Conservation (phyloP, 129 eudicot genomes). For the Sambucus nigra region DNA sequence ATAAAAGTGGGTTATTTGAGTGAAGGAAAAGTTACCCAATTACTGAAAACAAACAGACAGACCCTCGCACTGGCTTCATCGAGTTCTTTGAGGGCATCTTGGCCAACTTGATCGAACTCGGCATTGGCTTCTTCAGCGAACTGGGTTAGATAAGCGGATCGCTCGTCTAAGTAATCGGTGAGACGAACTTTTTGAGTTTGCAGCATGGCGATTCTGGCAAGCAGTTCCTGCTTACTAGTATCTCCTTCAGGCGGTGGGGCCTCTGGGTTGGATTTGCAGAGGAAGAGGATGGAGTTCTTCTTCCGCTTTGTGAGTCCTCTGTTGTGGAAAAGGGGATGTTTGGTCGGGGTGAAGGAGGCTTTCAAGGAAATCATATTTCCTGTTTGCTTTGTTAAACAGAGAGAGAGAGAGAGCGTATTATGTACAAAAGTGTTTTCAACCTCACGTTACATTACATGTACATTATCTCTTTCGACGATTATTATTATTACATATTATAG, state of each 20-base stretch:
- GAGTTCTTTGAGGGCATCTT: slow-evolving; percentile 69
- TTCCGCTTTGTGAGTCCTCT: slow-evolving; percentile 22
- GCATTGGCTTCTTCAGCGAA: slow-evolving; percentile 81
- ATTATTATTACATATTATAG: background rate
- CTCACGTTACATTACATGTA: slow-evolving; percentile 10
- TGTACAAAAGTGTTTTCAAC: slow-evolving; percentile 14
- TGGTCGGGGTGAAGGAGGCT: slow-evolving; percentile 39
- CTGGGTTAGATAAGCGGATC: slow-evolving; percentile 65
- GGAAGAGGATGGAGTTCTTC: slow-evolving; percentile 16
- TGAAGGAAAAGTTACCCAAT: background rate
- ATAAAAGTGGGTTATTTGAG: slow-evolving; percentile 9
- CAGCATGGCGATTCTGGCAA: slow-evolving; percentile 74
- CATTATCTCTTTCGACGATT: slow-evolving; percentile 11
- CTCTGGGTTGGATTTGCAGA: slow-evolving; percentile 44
- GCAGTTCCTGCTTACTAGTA: slow-evolving; percentile 49
- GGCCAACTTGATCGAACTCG: slow-evolving; percentile 72
- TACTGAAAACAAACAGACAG: slow-evolving; percentile 14
- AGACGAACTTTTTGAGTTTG: slow-evolving; percentile 87
- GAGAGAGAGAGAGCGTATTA: slow-evolving; percentile 6
- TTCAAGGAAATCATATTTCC: slow-evolving; percentile 48
- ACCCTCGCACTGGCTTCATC: slow-evolving; percentile 89
- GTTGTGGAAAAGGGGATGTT: slow-evolving; percentile 26
- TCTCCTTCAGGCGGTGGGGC: slow-evolving; percentile 50
- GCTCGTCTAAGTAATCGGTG: slow-evolving; percentile 70
- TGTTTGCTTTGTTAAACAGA: slow-evolving; percentile 9